These are phyloP conservation scores for Nicotiana tomentosiformis DNA, from an alignment of 257 asterid genomes.

Conservation along the genomic window DNA sequence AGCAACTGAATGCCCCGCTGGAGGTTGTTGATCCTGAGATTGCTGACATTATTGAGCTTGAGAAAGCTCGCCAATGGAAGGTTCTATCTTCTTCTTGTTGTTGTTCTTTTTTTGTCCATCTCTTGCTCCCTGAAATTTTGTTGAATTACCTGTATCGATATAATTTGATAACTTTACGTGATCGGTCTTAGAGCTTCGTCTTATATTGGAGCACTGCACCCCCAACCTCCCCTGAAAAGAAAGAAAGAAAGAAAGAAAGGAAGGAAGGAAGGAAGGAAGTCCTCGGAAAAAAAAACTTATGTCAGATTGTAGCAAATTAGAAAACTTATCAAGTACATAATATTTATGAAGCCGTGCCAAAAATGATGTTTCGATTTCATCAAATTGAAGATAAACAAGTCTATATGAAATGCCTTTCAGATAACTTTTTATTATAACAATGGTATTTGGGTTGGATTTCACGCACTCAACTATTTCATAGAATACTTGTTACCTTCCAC, in stretches of 20 bases:
- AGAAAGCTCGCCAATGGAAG: conserved; percentile 98
- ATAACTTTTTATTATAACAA: not conserved
- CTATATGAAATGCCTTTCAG: not conserved
- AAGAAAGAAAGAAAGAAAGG: no score
- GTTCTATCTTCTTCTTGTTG: conserved; percentile 20
- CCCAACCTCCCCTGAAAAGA: not conserved
- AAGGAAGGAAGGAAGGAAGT: no score
- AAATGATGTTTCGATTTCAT: not conserved
- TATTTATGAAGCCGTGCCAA: not conserved
- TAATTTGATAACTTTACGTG: not conserved
- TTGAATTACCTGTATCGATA: not conserved
- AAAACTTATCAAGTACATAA: not conserved
- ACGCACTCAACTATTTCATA: not conserved
- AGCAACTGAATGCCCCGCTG: conserved; percentile 70
- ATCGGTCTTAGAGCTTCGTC: not conserved
- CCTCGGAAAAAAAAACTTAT: no score
- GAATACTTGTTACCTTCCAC: not conserved
- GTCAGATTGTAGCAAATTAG: not conserved
- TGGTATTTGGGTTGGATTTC: not conserved
- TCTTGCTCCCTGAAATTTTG: not conserved
- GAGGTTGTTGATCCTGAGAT: conserved; percentile 84
- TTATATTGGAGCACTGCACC: not conserved
- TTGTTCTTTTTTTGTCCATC: not conserved
- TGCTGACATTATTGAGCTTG: conserved; percentile 84
- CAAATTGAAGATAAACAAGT: not conserved